phyloP scores from a whole-genome alignment of 768 basidiomycete genomes.

The Collybiopsis confluens region DNA sequence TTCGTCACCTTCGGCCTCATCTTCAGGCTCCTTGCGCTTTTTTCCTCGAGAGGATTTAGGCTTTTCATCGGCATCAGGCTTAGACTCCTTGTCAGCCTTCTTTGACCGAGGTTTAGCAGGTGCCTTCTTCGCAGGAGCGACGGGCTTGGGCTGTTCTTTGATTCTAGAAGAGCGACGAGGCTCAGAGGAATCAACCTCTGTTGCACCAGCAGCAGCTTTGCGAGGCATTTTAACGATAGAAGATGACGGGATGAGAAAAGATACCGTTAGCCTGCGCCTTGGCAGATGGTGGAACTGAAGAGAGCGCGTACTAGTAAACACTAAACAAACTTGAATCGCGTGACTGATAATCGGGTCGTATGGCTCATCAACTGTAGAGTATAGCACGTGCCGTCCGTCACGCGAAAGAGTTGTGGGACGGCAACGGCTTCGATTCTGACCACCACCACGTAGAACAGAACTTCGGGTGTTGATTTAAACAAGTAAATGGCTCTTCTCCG shows the following conservation, averaged over 20 bases:
- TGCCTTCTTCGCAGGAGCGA: constrained; percentile 47
- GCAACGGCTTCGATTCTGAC: too few species aligned
- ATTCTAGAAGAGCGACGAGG: constrained; percentile 76
- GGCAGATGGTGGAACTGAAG: constrained; percentile 5
- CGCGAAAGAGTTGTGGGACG: too few species aligned
- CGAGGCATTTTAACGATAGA: constrained; percentile 51
- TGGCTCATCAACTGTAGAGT: neutral
- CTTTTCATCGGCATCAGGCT: constrained; percentile 52
- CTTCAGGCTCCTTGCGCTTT: constrained; percentile 40
- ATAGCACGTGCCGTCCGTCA: too few species aligned
- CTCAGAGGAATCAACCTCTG: constrained; percentile 33
- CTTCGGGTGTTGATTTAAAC: too few species aligned
- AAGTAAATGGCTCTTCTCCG: too few species aligned
- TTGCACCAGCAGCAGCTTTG: constrained; percentile 52
- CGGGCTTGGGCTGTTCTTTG: constrained; percentile 64
- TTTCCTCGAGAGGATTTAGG: constrained; percentile 39
- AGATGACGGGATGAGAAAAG: neutral
- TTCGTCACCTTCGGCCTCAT: constrained; percentile 24
- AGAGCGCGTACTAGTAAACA: constrained; percentile 1
- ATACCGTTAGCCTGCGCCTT: neutral
- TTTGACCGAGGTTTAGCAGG: constrained; percentile 60
- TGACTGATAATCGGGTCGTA: neutral
- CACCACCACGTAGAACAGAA: too few species aligned
- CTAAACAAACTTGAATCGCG: constrained; percentile 6
- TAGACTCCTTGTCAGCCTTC: constrained; percentile 35